These are phyloP conservation scores for Acrodontium crateriforme DNA, from an alignment of 2,329 filamentous ascomycete genomes.

Conservation along the genomic window DNA sequence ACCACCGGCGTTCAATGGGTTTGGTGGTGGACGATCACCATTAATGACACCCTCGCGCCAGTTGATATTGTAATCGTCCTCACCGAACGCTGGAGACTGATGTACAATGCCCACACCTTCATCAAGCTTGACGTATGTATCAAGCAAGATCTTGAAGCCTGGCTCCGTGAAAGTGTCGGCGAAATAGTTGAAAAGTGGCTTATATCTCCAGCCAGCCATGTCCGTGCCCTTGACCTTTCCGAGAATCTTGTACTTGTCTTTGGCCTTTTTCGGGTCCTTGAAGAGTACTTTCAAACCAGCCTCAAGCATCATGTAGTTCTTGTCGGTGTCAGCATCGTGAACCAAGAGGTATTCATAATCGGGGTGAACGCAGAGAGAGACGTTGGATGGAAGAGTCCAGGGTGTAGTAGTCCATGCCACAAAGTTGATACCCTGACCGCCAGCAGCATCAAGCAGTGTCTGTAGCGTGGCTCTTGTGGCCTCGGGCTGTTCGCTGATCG, in stretches of 20 bases:
- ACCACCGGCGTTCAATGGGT: slow-evolving; percentile 76
- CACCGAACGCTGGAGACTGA: slow-evolving; percentile 83
- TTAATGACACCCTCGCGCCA: slow-evolving; percentile 63
- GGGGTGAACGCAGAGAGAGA: slow-evolving; percentile 63
- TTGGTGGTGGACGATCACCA: slow-evolving; percentile 66
- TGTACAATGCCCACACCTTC: slow-evolving; percentile 91
- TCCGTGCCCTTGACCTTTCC: slow-evolving; percentile 63
- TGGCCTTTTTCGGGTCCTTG: slow-evolving; percentile 91
- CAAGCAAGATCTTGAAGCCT: slow-evolving; percentile 71
- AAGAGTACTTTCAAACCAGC: slow-evolving; percentile 69
- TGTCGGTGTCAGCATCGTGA: slow-evolving; percentile 64
- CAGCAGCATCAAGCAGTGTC: slow-evolving; percentile 16
- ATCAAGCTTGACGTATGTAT: slow-evolving; percentile 73
- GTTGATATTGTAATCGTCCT: slow-evolving; percentile 86
- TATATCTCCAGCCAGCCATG: slow-evolving; percentile 79
- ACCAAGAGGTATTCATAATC: slow-evolving; percentile 83
- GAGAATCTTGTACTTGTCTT: slow-evolving; percentile 76
- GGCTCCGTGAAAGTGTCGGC: slow-evolving; percentile 75
- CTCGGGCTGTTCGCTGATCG: slow-evolving; percentile 18
- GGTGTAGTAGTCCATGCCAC: slow-evolving; percentile 86
- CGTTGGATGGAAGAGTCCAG: slow-evolving; percentile 73
- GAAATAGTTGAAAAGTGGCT: slow-evolving; percentile 82
- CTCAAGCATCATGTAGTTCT: slow-evolving; percentile 75
- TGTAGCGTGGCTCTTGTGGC: slow-evolving; percentile 14
- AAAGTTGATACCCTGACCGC: slow-evolving; percentile 53